Conservation (phyloP, 495 filamentous ascomycete genomes). For the Rostrohypoxylon terebratum region DNA sequence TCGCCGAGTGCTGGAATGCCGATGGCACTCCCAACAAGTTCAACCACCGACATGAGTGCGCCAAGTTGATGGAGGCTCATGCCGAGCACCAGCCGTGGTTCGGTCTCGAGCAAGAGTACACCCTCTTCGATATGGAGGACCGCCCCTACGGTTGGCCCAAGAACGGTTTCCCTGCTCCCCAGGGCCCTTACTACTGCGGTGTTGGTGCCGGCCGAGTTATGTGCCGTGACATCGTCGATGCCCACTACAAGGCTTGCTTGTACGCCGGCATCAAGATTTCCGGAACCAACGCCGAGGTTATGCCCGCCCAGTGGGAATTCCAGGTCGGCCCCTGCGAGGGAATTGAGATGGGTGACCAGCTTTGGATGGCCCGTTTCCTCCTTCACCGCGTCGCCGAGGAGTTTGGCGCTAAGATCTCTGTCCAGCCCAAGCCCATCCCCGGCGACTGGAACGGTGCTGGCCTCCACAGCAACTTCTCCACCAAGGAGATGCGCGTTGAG, state of each 20-base stretch:
- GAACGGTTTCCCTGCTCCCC: conserved; percentile 93
- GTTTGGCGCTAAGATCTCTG: conserved; percentile 95
- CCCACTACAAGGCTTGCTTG: conserved; percentile 97
- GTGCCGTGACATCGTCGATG: conserved; percentile 97
- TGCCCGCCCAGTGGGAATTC: conserved; percentile 99
- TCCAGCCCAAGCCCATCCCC: conserved; percentile 97
- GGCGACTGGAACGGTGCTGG: conserved; percentile 99
- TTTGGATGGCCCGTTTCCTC: conserved; percentile 97
- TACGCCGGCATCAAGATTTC: conserved; percentile 93
- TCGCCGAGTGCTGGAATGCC: conserved; percentile 94
- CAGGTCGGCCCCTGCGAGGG: conserved; percentile 95
- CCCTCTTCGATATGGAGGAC: conserved; percentile 85
- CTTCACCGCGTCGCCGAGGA: conserved; percentile 97
- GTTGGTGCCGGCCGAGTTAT: conserved; percentile 97
- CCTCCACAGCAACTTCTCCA: conserved; percentile 93
- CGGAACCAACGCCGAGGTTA: conserved; percentile 98
- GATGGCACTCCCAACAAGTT: conserved; percentile 98
- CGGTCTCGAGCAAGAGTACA: conserved; percentile 97
- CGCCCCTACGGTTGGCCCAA: conserved; percentile 96
- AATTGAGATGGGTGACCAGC: conserved; percentile 94
- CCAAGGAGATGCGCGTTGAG: conserved; percentile 84
- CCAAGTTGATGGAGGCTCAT: conserved; percentile 89
- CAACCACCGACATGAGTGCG: conserved; percentile 94
- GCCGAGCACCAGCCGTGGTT: conserved; percentile 91
- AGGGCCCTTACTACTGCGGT: conserved; percentile 99